Evolutionary conservation across 1,284 basidiomycete species (phyloP), one percentile per base, ranked within the genome.

Genomic region (Stygiomarasmius scandens): DNA sequence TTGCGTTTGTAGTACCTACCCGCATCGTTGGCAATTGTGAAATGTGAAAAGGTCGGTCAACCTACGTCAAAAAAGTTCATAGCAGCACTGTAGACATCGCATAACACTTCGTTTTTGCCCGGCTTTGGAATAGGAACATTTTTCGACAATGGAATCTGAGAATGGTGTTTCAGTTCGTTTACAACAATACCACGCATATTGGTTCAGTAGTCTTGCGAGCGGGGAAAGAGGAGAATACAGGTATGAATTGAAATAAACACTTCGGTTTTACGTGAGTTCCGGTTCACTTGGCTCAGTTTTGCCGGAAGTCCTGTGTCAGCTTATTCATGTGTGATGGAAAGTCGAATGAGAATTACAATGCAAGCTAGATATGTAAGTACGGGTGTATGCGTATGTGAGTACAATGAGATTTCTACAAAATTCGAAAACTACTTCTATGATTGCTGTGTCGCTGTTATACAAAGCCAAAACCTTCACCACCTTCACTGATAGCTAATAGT

Each of bases 391-490:
- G 43, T 50, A 52, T 54, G 25, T 32, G 25, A 49, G n/a, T 58
- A 58, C 57, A 58, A 53, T 58, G 56, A 49, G 48, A 58, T 50
- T 54, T 58, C 34, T 56, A 45, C 19, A 32, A 16, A 23, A 10
- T 32, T 27, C 10, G 27, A 12, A 24, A 5, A 23, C 22, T 44
- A 44, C 43, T 47, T 47, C 45, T 23, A 24, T 47, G 46, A 24
- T 24, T 24, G 46, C 22, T 16, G 20, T 47, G 16, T 34, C 43
- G 12, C 25, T 25, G 46, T 72, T 69, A 88, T 70, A 87, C 87
- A 71, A 93, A 96, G 52, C 92, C 94, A 72, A 96, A 96, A 52
- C 90, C 90, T 74, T 95, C 93, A 44, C 92, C 92, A 54, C 95
- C 95, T 74, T 98, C 96, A 66, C 91, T 93, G 68, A 98, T 95